A percentile compares a stretch with the other conserved stretches of the same genome.
Conservation (phyloP, 176 grass and related monocot genomes). For the Ampelocalamus luodianensis region DNA sequence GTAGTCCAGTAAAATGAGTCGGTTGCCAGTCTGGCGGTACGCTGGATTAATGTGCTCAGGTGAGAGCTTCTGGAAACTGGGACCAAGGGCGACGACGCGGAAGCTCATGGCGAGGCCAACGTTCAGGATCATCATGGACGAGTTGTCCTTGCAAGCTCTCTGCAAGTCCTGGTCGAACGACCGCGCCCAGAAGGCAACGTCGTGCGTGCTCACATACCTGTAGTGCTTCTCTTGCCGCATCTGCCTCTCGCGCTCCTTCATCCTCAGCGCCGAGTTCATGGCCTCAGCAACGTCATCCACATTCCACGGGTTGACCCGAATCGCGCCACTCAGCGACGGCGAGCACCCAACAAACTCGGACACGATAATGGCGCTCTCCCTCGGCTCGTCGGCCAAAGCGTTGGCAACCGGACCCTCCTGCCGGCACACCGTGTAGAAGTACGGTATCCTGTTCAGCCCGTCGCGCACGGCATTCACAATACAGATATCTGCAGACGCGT, state of each 20-base stretch:
- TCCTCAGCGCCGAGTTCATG: slow-evolving; percentile 45
- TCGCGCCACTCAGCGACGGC: slow-evolving; percentile 62
- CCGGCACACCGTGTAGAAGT: slow-evolving; percentile 62
- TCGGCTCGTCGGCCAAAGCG: background rate
- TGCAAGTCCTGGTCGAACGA: slow-evolving; percentile 67
- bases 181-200: slow-evolving; percentile 60
- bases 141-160: slow-evolving; percentile 57
- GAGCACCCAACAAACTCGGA: slow-evolving; percentile 75
- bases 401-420: slow-evolving; percentile 39
- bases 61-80: slow-evolving; percentile 61
- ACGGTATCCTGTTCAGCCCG: slow-evolving; percentile 60
- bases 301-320: slow-evolving; percentile 69
- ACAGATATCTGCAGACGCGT: slow-evolving; percentile 57
- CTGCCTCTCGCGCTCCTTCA: slow-evolving; percentile 44
- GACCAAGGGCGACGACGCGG: slow-evolving; percentile 54
- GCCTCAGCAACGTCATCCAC: slow-evolving; percentile 54
- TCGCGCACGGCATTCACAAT: slow-evolving; percentile 65
- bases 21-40: slow-evolving; percentile 47
- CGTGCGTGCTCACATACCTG: slow-evolving; percentile 61
- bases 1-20: slow-evolving; percentile 70
- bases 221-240: slow-evolving; percentile 71
- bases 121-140: slow-evolving; percentile 41
- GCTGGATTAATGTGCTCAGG: slow-evolving; percentile 50
- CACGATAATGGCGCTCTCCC: slow-evolving; percentile 58
- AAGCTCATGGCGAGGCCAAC: slow-evolving; percentile 65